Conservation (phyloP, 1,139 yeast genomes). For the Eremothecium sinecaudum region DNA sequence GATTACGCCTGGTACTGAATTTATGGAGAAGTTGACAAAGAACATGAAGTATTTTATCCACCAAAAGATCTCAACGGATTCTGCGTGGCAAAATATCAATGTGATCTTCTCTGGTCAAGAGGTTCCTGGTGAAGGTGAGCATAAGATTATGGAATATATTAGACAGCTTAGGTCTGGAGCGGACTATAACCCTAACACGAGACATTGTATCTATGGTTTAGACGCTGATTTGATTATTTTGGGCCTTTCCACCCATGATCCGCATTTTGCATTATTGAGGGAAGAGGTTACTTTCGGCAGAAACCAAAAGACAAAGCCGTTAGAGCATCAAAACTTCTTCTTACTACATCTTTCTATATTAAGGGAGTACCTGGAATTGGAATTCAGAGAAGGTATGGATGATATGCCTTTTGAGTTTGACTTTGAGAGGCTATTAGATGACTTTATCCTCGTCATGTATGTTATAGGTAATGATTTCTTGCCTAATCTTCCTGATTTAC, state of each 20-base stretch:
- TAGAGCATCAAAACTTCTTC: conserved; percentile 73
- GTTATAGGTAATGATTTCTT: conserved; percentile 97
- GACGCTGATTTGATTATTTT: conserved; percentile 97
- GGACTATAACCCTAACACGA: conserved; percentile 77
- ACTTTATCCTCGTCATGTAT: conserved; percentile 82
- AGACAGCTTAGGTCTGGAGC: conserved; percentile 79
- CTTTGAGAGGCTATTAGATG: conserved; percentile 87
- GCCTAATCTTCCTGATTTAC: conserved; percentile 93
- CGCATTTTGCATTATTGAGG: conserved; percentile 87
- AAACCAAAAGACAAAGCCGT: conserved; percentile 41
- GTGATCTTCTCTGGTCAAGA: conserved; percentile 89
- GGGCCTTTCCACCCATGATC: conserved; percentile 91
- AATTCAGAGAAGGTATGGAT: conserved; percentile 61
- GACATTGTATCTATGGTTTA: conserved; percentile 90
- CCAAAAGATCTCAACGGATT: conserved; percentile 73
- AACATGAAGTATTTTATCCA: conserved; percentile 87
- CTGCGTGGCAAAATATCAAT: conserved; percentile 82
- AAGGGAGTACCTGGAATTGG: conserved; percentile 84
- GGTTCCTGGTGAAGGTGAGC: conserved; percentile 99
- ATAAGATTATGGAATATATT: conserved; percentile 90
- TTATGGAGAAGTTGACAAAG: conserved; percentile 80
- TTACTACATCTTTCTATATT: conserved; percentile 77
- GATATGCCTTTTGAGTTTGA: conserved; percentile 62
- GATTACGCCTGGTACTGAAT: conserved; percentile 98
- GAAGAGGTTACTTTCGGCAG: conserved; percentile 91